Evolutionary conservation across 2,329 filamentous ascomycete species (phyloP).

Genomic region (Coleophoma cylindrospora): DNA sequence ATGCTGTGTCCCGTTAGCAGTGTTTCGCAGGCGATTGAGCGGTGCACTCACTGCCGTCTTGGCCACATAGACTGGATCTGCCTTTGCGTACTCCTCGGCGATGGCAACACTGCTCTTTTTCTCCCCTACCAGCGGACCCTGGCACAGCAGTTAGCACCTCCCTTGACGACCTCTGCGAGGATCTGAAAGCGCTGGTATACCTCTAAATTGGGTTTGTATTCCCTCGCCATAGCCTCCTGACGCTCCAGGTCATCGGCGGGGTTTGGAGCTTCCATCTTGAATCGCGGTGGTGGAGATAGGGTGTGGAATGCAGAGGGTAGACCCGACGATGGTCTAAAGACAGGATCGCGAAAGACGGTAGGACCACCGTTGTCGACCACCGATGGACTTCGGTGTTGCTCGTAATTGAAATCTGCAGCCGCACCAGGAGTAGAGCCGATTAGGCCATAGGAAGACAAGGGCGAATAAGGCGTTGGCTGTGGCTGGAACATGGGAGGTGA

Average conservation of each 20-base stretch:
- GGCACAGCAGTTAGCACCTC: constrained; percentile 19
- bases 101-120: constrained; percentile 74
- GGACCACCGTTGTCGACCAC: constrained; percentile 12
- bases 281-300: constrained; percentile 5
- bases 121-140: constrained; percentile 81
- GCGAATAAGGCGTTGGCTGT: constrained; percentile 22
- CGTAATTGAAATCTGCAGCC: not conserved
- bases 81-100: constrained; percentile 80
- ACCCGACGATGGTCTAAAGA: constrained; percentile 14
- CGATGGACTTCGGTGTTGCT: not conserved
- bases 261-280: constrained; percentile 15
- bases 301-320: constrained; percentile 7
- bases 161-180: constrained; percentile 3
- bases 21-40: not conserved
- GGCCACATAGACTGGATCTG: constrained; percentile 76
- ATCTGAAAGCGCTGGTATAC: constrained; percentile 32
- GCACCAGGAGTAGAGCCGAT: not conserved
- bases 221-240: constrained; percentile 55
- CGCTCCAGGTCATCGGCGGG: constrained; percentile 29
- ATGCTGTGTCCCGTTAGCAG: constrained; percentile 44
- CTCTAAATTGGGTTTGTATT: constrained; percentile 52
- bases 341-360: constrained; percentile 17
- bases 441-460: constrained; percentile 18
- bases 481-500: constrained; percentile 23
- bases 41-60: constrained; percentile 72